Evolutionary conservation across 768 basidiomycete species (phyloP).

Genomic region (Calocera viscosa): DNA sequence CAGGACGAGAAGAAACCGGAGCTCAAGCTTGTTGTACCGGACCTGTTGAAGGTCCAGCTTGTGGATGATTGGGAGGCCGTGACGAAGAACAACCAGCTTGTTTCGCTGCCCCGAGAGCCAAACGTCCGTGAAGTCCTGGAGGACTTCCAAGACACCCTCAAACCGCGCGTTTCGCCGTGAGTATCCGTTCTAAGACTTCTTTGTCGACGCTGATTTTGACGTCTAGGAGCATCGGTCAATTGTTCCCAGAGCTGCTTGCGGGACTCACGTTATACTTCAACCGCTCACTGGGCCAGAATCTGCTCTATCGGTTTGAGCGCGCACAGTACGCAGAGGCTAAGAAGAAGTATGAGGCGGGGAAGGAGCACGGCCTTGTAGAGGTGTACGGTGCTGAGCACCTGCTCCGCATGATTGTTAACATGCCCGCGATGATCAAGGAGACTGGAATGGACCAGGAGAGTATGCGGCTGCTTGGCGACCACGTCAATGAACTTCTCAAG

Average conservation of each 20-base stretch:
- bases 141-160: slow-evolving; percentile 59
- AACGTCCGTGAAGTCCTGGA: slow-evolving; percentile 64
- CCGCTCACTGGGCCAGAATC: slow-evolving; percentile 45
- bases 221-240: background rate
- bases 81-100: slow-evolving; percentile 89
- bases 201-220: background rate
- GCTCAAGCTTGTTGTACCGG: slow-evolving; percentile 81
- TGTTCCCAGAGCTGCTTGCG: slow-evolving; percentile 40
- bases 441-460: slow-evolving; percentile 88
- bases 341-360: slow-evolving; percentile 47
- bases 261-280: slow-evolving; percentile 78
- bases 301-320: slow-evolving; percentile 92
- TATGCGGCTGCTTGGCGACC: slow-evolving; percentile 68
- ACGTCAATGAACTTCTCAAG: slow-evolving; percentile 78
- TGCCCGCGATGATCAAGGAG: slow-evolving; percentile 79
- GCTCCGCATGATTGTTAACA: slow-evolving; percentile 78
- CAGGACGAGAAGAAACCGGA: slow-evolving; percentile 55
- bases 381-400: slow-evolving; percentile 94
- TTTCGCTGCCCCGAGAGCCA: slow-evolving; percentile 67
- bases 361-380: slow-evolving; percentile 76
- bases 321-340: slow-evolving; percentile 76
- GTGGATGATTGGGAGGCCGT: slow-evolving; percentile 98
- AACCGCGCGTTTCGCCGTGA: slow-evolving; percentile 9
- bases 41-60: slow-evolving; percentile 72
- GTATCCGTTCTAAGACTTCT: background rate